A percentile compares a stretch with the other conserved stretches of the same genome.
Conservation (phyloP, 345 rosid species). For the Dovyalis caffra region DNA sequence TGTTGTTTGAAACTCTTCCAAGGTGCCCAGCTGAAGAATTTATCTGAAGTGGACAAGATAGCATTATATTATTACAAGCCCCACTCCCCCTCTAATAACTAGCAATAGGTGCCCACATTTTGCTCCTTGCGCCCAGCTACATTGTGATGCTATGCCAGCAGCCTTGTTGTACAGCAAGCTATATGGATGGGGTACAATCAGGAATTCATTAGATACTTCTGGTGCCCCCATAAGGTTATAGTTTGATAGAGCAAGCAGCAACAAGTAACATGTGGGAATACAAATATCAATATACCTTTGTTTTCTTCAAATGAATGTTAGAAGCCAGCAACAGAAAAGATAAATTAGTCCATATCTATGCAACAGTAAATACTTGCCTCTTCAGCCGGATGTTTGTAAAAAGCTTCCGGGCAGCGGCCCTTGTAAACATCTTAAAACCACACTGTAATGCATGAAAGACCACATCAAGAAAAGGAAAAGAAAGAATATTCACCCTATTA, state of each 20-base stretch:
- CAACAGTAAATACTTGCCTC: conserved; percentile 45
- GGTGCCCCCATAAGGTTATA: not conserved
- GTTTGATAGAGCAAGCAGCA: not conserved
- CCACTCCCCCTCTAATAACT: no score
- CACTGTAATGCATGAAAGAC: conserved; percentile 49
- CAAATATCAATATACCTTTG: not conserved
- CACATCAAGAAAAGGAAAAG: conserved; percentile 11
- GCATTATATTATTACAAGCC: no score
- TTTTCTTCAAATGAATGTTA: not conserved
- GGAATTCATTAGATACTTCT: not conserved
- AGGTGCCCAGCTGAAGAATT: no score
- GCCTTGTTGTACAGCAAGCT: no score
- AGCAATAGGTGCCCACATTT: no score
- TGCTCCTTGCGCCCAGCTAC: no score
- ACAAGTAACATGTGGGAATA: not conserved
- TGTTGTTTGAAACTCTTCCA: no score
- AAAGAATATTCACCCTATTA: not conserved
- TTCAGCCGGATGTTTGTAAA: conserved; percentile 79
- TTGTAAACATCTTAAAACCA: conserved; percentile 98
- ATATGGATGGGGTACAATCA: no score
- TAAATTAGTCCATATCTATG: not conserved
- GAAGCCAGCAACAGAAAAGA: not conserved
- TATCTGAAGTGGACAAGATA: no score
- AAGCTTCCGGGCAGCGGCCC: conserved; percentile 96
- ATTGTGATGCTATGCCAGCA: no score